Conservation (phyloP, 2,329 filamentous ascomycete species). For the Fusarium transvaalense region DNA sequence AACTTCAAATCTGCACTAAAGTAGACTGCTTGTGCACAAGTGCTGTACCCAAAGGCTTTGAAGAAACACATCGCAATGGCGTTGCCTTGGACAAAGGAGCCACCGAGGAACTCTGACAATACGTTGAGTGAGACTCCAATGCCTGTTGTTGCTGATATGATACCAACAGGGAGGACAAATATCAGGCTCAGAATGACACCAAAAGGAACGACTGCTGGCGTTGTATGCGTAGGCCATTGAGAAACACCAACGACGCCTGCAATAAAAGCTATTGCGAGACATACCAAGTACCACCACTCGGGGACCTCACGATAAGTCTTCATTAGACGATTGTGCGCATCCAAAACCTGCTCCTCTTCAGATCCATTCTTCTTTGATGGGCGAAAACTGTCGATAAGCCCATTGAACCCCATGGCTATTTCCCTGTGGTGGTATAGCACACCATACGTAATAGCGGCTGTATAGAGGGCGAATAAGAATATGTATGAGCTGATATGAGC, state of each 20-base stretch:
- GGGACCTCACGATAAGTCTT: constrained; percentile 60
- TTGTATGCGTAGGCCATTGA: constrained; percentile 59
- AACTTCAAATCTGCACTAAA: constrained; percentile 55
- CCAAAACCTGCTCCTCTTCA: constrained; percentile 44
- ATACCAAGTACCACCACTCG: constrained; percentile 61
- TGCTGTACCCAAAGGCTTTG: constrained; percentile 57
- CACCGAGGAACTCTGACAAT: constrained; percentile 63
- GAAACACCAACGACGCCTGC: constrained; percentile 54
- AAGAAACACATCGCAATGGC: constrained; percentile 63
- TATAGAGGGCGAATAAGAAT: constrained; percentile 58
- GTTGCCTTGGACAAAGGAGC: constrained; percentile 57
- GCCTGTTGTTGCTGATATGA: constrained; percentile 59
- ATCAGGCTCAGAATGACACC: constrained; percentile 57
- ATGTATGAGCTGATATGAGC: constrained; percentile 54
- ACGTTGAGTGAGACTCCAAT: constrained; percentile 59
- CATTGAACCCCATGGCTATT: constrained; percentile 54
- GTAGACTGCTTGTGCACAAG: constrained; percentile 53
- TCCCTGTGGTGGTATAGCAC: constrained; percentile 57
- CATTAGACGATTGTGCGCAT: constrained; percentile 63
- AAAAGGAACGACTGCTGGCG: constrained; percentile 58
- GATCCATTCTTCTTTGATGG: constrained; percentile 44
- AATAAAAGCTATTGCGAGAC: constrained; percentile 49
- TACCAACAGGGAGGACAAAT: constrained; percentile 60
- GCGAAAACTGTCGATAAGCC: constrained; percentile 47
- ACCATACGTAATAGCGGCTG: constrained; percentile 56